phyloP scores from a whole-genome alignment of 257 asterid species.

The Apocynum venetum region DNA sequence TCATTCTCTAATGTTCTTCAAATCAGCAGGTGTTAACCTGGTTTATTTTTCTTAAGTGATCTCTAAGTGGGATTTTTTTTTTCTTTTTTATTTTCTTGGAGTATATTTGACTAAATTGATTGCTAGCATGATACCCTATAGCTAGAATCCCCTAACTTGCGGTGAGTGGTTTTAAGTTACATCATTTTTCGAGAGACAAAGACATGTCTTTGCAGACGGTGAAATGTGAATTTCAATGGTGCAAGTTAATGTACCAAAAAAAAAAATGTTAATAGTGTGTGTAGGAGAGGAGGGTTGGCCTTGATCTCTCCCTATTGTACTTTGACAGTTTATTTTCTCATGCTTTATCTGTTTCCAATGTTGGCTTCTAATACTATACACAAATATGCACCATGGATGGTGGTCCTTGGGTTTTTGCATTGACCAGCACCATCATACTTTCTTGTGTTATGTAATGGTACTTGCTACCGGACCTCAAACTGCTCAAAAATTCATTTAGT shows the following conservation, averaged over 20 bases:
- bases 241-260: slow-evolving; percentile 22
- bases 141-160: slow-evolving; percentile 55
- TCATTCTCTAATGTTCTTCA: not conserved
- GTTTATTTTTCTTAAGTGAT: slow-evolving; percentile 7
- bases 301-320: slow-evolving; percentile 12
- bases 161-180: slow-evolving; percentile 46
- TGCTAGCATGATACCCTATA: slow-evolving; percentile 25
- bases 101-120: slow-evolving; percentile 20
- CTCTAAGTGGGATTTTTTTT: slow-evolving; percentile 3
- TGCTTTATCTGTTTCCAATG: slow-evolving; percentile 31
- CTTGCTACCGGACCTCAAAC: slow-evolving; percentile 21
- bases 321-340: slow-evolving; percentile 26
- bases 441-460: slow-evolving; percentile 26
- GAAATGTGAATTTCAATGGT: slow-evolving; percentile 46
- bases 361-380: slow-evolving; percentile 24
- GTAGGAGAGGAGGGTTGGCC: not conserved
- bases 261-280: too few relatives aligned
- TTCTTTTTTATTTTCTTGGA: not conserved
- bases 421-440: slow-evolving; percentile 38
- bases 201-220: slow-evolving; percentile 41
- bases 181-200: slow-evolving; percentile 50
- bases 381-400: slow-evolving; percentile 42
- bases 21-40: not conserved
- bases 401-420: slow-evolving; percentile 44
- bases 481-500: slow-evolving; percentile 12